Percentiles rank a stretch among this genome's conserved stretches.
These are phyloP conservation scores for Colletotrichum plurivorum DNA, from an alignment of 2,329 filamentous ascomycete species.

Conservation along the genomic window DNA sequence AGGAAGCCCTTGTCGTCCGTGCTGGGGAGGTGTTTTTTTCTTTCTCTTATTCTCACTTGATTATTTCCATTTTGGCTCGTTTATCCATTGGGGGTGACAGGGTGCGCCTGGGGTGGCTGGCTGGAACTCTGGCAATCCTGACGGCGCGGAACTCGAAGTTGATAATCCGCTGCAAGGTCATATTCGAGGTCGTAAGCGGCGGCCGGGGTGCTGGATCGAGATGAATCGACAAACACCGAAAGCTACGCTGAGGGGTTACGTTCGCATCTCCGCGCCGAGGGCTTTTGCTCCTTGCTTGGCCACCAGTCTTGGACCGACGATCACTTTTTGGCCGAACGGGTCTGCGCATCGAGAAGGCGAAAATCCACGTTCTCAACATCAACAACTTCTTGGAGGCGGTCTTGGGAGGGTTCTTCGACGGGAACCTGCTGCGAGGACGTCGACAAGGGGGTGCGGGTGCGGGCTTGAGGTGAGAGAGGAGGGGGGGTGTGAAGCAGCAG, in stretches of 20 bases:
- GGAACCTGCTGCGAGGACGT: conserved; percentile 16
- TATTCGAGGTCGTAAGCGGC: conserved; percentile 28
- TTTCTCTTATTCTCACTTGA: background rate
- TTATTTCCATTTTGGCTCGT: too few relatives aligned
- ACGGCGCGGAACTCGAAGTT: conserved; percentile 24
- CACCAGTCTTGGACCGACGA: conserved; percentile 32
- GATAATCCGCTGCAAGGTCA: conserved; percentile 28
- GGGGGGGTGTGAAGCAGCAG: conserved; percentile 4
- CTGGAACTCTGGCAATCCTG: background rate
- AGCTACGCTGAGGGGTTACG: conserved; percentile 22
- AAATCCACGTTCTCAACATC: background rate
- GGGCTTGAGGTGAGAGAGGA: background rate
- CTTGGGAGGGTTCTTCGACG: conserved; percentile 32
- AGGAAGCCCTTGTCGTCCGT: conserved; percentile 25
- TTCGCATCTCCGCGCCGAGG: conserved; percentile 26
- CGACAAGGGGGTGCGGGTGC: conserved; percentile 11
- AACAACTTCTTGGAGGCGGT: conserved; percentile 6
- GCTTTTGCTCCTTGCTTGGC: conserved; percentile 16
- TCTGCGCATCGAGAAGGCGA: background rate
- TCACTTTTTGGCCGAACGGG: conserved; percentile 3
- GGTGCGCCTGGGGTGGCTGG: background rate
- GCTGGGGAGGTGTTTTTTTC: conserved; percentile 7
- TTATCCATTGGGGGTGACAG: background rate
- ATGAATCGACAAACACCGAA: conserved; percentile 30
- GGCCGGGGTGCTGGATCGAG: conserved; percentile 33